phyloP scores from a whole-genome alignment of 768 basidiomycete genomes.

The Boletus pseudo-olivaceus region DNA sequence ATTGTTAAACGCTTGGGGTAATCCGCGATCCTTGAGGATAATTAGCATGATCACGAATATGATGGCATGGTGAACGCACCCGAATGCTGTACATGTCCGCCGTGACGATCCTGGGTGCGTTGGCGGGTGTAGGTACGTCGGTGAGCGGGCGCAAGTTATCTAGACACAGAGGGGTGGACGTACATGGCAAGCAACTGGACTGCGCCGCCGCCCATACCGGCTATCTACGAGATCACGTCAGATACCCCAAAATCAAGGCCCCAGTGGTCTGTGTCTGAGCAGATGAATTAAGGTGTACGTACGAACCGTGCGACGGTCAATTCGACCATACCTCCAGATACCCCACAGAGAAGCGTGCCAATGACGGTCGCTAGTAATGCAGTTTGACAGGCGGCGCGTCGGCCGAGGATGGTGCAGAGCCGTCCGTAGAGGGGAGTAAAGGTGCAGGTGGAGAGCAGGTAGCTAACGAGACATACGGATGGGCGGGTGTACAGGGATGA shows the following conservation, averaged over 20 bases:
- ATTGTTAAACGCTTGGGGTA: constrained; percentile 44
- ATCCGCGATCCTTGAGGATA: constrained; percentile 3
- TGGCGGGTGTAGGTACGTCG: neutral
- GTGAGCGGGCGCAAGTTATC: neutral
- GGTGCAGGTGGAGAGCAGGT: constrained; percentile 72
- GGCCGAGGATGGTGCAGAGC: constrained; percentile 68
- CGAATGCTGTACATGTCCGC: constrained; percentile 22
- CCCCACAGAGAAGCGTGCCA: constrained; percentile 63
- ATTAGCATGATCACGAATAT: neutral
- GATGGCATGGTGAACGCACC: constrained; percentile 2
- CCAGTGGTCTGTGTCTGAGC: neutral
- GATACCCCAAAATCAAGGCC: neutral
- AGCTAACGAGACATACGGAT: constrained; percentile 22
- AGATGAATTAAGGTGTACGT: constrained; percentile 22
- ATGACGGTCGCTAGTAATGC: constrained; percentile 57
- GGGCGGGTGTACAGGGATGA: neutral
- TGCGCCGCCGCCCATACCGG: constrained; percentile 21
- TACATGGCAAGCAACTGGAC: constrained; percentile 21
- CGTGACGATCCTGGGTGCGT: constrained; percentile 16
- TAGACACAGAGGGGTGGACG: neutral
- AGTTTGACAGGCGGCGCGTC: constrained; percentile 61
- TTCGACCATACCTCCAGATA: constrained; percentile 63
- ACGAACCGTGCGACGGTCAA: constrained; percentile 71
- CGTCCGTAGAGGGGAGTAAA: constrained; percentile 81
- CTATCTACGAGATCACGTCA: constrained; percentile 8